Percentiles rank a stretch among this genome's conserved stretches.
Evolutionary conservation across 163 green algal genomes (phyloP).

Genomic region (Scenedesmus sp.): DNA sequence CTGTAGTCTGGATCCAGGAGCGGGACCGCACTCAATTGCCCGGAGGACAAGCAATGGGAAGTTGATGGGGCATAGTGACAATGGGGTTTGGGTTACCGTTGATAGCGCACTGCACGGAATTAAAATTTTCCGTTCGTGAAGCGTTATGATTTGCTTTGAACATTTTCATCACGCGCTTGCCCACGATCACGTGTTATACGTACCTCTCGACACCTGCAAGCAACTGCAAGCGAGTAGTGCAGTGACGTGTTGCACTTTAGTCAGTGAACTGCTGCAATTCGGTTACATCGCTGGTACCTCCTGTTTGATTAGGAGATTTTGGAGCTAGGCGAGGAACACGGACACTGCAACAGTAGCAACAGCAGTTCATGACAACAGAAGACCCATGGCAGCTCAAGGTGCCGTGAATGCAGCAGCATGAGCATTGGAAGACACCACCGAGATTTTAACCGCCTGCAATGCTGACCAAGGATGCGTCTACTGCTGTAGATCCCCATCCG

Average conservation of each 20-base stretch:
- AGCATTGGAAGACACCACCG: not conserved
- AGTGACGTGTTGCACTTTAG: not conserved
- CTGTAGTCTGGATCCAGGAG: no score
- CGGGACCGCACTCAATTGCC: not conserved
- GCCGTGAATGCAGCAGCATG: not conserved
- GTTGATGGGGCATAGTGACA: not conserved
- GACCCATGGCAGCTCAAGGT: conserved; percentile 45
- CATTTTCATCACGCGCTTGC: no score
- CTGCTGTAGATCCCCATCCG: conserved; percentile 53
- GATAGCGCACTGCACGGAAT: no score
- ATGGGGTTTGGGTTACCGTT: not conserved
- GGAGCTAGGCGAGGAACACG: no score
- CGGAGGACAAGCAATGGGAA: not conserved
- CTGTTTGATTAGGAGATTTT: no score
- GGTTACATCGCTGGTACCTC: no score
- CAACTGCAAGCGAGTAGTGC: no score
- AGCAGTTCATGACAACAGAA: conserved; percentile 11
- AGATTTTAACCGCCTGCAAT: not conserved
- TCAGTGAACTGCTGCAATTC: not conserved
- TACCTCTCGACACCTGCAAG: no score
- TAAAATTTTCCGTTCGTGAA: no score
- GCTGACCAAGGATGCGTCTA: not conserved
- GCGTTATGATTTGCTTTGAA: no score
- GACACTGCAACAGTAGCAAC: not conserved
- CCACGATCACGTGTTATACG: no score